A percentile compares a stretch with the other conserved stretches of the same genome.
Evolutionary conservation across 352 stramenopile genomes (phyloP).

Genomic region (Globisporangium spiculum): DNA sequence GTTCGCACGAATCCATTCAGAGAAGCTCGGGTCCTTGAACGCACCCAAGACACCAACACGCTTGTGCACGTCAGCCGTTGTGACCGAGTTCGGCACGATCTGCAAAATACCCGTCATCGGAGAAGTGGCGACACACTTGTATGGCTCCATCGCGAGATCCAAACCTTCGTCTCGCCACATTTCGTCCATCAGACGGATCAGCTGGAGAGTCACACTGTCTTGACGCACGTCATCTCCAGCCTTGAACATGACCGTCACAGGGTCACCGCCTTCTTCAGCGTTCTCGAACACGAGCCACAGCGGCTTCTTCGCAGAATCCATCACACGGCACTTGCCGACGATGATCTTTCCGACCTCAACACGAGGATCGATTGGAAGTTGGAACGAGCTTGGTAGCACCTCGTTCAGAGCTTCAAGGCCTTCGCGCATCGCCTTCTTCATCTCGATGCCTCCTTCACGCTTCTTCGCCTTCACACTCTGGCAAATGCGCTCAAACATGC

Average conservation of each 20-base stretch:
- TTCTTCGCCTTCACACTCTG: constrained; percentile 84
- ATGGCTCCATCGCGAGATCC: constrained; percentile 91
- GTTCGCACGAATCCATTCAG: constrained; percentile 80
- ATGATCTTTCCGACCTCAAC: constrained; percentile 85
- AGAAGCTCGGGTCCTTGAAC: constrained; percentile 84
- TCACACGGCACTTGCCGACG: constrained; percentile 86
- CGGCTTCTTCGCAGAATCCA: constrained; percentile 89
- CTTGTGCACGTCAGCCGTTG: constrained; percentile 90
- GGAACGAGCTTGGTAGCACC: constrained; percentile 81
- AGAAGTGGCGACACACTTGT: constrained; percentile 89
- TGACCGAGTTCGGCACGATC: constrained; percentile 92
- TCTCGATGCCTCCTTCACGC: constrained; percentile 71
- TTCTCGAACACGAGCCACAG: constrained; percentile 90
- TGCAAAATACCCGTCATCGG: constrained; percentile 90
- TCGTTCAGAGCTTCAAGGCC: constrained; percentile 83
- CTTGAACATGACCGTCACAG: constrained; percentile 92
- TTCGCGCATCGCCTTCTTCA: constrained; percentile 80
- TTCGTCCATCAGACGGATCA: constrained; percentile 92
- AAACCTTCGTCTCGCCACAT: constrained; percentile 92
- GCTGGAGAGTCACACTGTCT: constrained; percentile 91
- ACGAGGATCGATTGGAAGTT: constrained; percentile 81
- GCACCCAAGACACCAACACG: constrained; percentile 78
- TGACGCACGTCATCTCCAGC: constrained; percentile 94
- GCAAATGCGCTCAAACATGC: constrained; percentile 81
- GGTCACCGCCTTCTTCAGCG: constrained; percentile 71